These are phyloP conservation scores for Durio zibethinus DNA, from an alignment of 345 rosid genomes.

Conservation along the genomic window DNA sequence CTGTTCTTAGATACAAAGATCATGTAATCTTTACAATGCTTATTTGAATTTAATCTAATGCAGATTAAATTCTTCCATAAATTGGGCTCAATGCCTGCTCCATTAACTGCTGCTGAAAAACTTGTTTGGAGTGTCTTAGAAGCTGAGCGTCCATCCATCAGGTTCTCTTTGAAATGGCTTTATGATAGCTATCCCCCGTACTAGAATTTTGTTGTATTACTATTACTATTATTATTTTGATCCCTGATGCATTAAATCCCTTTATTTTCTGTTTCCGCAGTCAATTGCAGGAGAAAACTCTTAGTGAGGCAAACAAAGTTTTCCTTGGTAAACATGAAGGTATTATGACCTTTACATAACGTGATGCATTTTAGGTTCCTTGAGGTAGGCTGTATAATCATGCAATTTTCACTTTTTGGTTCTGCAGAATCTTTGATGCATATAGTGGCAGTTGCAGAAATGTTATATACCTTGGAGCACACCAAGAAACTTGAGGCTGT, in stretches of 20 bases:
- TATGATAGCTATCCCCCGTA: not conserved
- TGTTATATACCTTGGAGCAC: not conserved
- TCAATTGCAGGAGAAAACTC: slow-evolving; percentile 74
- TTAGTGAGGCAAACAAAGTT: slow-evolving; percentile 66
- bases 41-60: slow-evolving; percentile 18
- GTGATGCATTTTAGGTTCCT: not conserved
- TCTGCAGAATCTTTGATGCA: slow-evolving; percentile 13
- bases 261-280: slow-evolving; percentile 35
- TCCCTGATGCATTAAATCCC: slow-evolving; percentile 7
- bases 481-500: slow-evolving; percentile 8
- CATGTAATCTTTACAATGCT: not conserved
- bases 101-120: slow-evolving; percentile 67
- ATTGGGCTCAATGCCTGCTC: slow-evolving; percentile 57
- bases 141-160: slow-evolving; percentile 82
- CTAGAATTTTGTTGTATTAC: not conserved
- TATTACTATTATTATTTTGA: not conserved
- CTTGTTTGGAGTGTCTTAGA: slow-evolving; percentile 86
- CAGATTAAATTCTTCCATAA: slow-evolving; percentile 86
- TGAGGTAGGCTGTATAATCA: not conserved
- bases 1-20: slow-evolving; percentile 3
- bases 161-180: slow-evolving; percentile 42
- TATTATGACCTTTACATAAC: slow-evolving; percentile 3
- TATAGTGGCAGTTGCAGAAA: slow-evolving; percentile 11
- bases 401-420: not conserved
- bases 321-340: slow-evolving; percentile 83